Evolutionary conservation across 2,329 filamentous ascomycete genomes (phyloP).

Genomic region (Penicillium polonicum): DNA sequence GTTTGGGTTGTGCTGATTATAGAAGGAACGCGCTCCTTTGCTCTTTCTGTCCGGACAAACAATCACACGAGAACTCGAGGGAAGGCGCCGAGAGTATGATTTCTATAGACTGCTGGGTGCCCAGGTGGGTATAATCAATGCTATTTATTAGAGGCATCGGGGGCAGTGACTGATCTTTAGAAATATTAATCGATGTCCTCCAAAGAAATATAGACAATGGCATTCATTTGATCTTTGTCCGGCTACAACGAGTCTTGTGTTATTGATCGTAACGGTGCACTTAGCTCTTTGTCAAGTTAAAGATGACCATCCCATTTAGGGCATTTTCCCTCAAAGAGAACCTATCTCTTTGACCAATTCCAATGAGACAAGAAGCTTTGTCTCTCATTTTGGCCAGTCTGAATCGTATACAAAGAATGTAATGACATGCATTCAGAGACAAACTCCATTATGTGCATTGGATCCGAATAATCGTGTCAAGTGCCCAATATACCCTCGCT

Average conservation of each 20-base stretch:
- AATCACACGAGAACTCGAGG: neutral
- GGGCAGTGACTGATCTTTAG: neutral
- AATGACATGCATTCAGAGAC: neutral
- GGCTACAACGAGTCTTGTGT: neutral
- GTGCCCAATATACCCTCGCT: neutral
- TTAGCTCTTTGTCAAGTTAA: neutral
- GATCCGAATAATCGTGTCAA: neutral
- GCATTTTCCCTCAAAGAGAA: neutral
- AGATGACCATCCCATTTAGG: neutral
- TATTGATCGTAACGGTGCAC: no score
- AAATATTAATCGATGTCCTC: neutral
- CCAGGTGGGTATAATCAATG: neutral
- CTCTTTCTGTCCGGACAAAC: neutral
- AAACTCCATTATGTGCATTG: neutral
- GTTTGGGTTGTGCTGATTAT: neutral
- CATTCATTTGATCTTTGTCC: slow-evolving; percentile 1
- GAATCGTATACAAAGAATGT: neutral
- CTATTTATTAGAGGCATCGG: neutral
- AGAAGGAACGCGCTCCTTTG: neutral
- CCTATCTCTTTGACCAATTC: neutral
- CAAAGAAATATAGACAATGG: neutral
- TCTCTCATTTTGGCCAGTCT: neutral
- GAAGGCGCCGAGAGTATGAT: neutral
- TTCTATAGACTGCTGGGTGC: neutral
- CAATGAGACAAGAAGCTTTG: neutral